Evolutionary conservation across 306 rosid species (phyloP).

Genomic region (Carpinus viminea): DNA sequence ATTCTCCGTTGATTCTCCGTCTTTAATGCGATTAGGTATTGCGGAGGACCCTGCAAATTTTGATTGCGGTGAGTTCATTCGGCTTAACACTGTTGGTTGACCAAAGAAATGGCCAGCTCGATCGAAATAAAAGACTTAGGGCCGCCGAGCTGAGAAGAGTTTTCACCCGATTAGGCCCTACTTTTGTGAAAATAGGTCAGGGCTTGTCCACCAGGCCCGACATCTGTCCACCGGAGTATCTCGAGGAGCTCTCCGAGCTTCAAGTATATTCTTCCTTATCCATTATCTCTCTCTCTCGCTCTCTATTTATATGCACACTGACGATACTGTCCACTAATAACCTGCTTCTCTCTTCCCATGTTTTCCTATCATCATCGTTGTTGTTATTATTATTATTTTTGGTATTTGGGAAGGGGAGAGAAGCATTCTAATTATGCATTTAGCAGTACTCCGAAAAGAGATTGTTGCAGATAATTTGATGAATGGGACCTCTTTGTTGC

Average conservation of each 20-base stretch:
- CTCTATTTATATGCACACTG: background rate
- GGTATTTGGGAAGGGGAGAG: background rate
- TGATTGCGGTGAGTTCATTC: slow-evolving; percentile 53
- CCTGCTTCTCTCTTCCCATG: background rate
- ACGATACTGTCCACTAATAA: background rate
- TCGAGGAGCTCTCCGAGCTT: slow-evolving; percentile 88
- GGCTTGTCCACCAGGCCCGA: slow-evolving; percentile 94
- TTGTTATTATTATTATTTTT: background rate
- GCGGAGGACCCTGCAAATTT: slow-evolving; percentile 72
- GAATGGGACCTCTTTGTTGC: no score
- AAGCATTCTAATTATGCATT: background rate
- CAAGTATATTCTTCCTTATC: slow-evolving; percentile 50
- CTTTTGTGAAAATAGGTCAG: slow-evolving; percentile 94
- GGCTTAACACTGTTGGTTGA: slow-evolving; percentile 60
- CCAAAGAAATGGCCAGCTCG: slow-evolving; percentile 57
- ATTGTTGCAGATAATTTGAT: no score
- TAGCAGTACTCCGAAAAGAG: no score
- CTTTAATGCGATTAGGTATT: slow-evolving; percentile 39
- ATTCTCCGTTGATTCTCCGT: background rate
- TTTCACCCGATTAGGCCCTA: slow-evolving; percentile 88
- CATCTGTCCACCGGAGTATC: slow-evolving; percentile 83
- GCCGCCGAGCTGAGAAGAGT: slow-evolving; percentile 66
- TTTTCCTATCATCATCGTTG: background rate
- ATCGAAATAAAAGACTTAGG: slow-evolving; percentile 62
- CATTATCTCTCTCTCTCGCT: background rate